A percentile compares a stretch with the other conserved stretches of the same genome.
Evolutionary conservation across 2,329 filamentous ascomycete species (phyloP).

Genomic region (Xylariaceae sp.): DNA sequence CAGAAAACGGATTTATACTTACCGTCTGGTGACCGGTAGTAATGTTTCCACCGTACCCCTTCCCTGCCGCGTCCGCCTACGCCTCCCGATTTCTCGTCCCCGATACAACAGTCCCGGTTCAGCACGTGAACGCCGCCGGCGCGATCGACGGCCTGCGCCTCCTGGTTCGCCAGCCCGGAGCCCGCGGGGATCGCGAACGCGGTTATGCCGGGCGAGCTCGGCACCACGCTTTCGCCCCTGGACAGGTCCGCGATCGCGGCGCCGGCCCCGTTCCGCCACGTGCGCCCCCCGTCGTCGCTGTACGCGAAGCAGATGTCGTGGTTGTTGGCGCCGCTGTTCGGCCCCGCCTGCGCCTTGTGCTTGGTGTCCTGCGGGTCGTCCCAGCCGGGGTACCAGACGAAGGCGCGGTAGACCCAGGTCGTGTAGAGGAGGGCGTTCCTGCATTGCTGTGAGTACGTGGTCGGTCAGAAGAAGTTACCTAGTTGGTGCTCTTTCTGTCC

Average conservation of each 20-base stretch:
- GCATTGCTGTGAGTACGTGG: no score
- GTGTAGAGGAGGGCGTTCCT: constrained; percentile 40
- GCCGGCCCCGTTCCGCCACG: constrained; percentile 46
- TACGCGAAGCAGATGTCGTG: constrained; percentile 53
- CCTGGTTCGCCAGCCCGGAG: constrained; percentile 53
- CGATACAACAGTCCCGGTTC: constrained; percentile 45
- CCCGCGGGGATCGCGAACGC: constrained; percentile 49
- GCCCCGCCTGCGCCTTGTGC: constrained; percentile 47
- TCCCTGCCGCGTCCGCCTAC: constrained; percentile 7
- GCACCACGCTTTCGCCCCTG: constrained; percentile 43
- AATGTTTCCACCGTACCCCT: constrained; percentile 44
- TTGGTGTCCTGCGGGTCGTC: constrained; percentile 43
- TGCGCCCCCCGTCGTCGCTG: constrained; percentile 47
- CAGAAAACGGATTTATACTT: no score
- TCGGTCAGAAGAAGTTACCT: no score
- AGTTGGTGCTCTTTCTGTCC: no score
- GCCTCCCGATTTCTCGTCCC: no score
- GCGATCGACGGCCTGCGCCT: constrained; percentile 49
- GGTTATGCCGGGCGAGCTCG: constrained; percentile 45
- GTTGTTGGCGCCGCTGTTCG: constrained; percentile 50
- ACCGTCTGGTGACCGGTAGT: constrained; percentile 41
- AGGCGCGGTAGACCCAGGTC: constrained; percentile 55
- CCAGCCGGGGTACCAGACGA: constrained; percentile 48
- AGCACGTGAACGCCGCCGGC: constrained; percentile 51
- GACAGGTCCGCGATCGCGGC: constrained; percentile 40